These are phyloP conservation scores for Populus pruinosa DNA, from an alignment of 345 rosid species.

Conservation along the genomic window DNA sequence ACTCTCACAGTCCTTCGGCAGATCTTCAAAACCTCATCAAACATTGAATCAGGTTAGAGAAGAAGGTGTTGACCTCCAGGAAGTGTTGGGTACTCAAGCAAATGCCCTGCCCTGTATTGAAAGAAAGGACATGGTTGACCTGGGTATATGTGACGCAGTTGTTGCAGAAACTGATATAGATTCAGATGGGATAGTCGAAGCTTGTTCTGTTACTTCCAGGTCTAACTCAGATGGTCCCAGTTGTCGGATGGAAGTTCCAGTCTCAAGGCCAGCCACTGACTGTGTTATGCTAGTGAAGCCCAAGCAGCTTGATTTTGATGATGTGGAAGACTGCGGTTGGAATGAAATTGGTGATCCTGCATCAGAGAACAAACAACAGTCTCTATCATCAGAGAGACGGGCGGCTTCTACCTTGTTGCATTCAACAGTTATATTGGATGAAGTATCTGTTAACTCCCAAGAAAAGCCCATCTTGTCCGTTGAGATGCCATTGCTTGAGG, in stretches of 20 bases:
- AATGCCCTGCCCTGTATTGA: slow-evolving; percentile 10
- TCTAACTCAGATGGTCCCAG: slow-evolving; percentile 24
- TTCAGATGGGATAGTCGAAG: slow-evolving; percentile 15
- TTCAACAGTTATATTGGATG: slow-evolving; percentile 17
- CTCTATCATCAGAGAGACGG: slow-evolving; percentile 20
- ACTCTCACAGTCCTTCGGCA: slow-evolving; percentile 10
- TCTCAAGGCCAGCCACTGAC: slow-evolving; percentile 23
- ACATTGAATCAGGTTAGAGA: neutral
- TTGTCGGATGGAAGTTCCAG: slow-evolving; percentile 23
- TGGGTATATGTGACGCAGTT: slow-evolving; percentile 11
- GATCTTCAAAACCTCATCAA: slow-evolving; percentile 7
- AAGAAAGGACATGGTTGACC: slow-evolving; percentile 10
- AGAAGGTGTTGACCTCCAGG: slow-evolving; percentile 14
- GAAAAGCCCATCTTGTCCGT: slow-evolving; percentile 17
- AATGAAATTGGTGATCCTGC: slow-evolving; percentile 17
- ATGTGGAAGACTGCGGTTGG: slow-evolving; percentile 27
- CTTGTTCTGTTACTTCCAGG: slow-evolving; percentile 27
- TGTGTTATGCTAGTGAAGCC: slow-evolving; percentile 30
- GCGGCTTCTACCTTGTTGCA: slow-evolving; percentile 17
- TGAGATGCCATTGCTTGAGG: slow-evolving; percentile 25
- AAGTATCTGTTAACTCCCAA: slow-evolving; percentile 20
- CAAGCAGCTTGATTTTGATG: slow-evolving; percentile 43
- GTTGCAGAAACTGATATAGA: slow-evolving; percentile 17
- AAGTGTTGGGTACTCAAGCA: slow-evolving; percentile 11
- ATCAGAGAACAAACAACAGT: slow-evolving; percentile 22